Base-by-base conservation (phyloP, 2,329 filamentous ascomycete species). In the Akanthomyces muscarius region DNA sequence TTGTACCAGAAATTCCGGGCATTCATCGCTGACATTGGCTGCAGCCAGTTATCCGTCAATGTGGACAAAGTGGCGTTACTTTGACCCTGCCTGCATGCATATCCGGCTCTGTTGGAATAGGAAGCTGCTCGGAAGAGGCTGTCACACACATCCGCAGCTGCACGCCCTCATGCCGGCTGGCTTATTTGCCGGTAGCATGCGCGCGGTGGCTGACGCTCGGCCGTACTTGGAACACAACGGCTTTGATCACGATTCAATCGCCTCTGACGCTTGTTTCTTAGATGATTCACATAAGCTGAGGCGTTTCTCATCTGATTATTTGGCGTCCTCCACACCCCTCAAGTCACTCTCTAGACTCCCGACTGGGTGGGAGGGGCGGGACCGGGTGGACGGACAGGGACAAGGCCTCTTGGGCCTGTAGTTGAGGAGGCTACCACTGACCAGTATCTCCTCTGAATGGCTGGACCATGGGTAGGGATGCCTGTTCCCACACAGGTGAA, bases 271-370 rank as follows among this genome's bases (percentile, higher is more conserved):
- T 23, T 50, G 25, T 44, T 52, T 51, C 47, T 51, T 42, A 7
- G 8, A 13, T 51, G 45, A 25, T 59, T 38, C 30, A 48, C 28
- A 50, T 41, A 33, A 48, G 42, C 44, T 28, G 51, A 53, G 50
- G 41, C 45, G 58, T 53, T 61, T 54, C 58, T 61, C 58, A 42
- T 61, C 58, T 30, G 58, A 61, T 53, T 61, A 11, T 53, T 47
- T 36, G 45, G 8, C 33, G 23, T 36, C 58, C 25, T 52, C 58
- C 58, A 42, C 58, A 61, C 28, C 50, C 38, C 25, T 47, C 36
- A 33, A 21, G 41, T 45, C 58, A 18, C 2, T 5, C 13, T 38
- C 42, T 45, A n/a, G 4, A 45, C 53, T 57, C 11, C 55, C 54
- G 45, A 38, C 30, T 48, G 42, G 57, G 21, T 41, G 30, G 48